Evolutionary conservation across 2,329 filamentous ascomycete genomes (phyloP), one percentile per base, ranked within the genome.

Genomic region (Pseudogymnoascus sp.): DNA sequence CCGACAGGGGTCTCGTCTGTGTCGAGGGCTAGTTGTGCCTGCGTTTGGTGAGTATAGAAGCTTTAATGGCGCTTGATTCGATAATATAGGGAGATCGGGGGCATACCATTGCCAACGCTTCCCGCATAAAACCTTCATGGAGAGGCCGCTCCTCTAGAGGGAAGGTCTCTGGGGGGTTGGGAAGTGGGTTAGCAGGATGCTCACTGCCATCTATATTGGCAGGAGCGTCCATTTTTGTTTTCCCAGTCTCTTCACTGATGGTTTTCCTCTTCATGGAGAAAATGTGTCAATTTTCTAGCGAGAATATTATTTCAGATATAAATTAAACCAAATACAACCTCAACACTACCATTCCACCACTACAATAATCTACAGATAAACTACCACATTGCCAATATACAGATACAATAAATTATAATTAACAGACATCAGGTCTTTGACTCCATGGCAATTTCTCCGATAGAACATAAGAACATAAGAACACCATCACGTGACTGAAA

Each of bases 1-100:
- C 95, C 96, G 19, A 99, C 95, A 1, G 95, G 95, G 1, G 96
- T 97, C 78, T 99, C 95, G 70, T 96, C 93, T 66, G 85, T 90
- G 69, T 80, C 79, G 59, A 99, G 84, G 21, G 96, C 95, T 68
- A 91, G 84, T 71, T 93, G 88, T 64, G 92, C 95, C 91, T 96
- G 63, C 40, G 40, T 11, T 19, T 64, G 31, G 31, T 59, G 21
- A 21, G 33, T 21, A 62, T 1, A 62, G 61, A 14, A 10, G 53
- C 19, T 33, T 56, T 19, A 63, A 3, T 62, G 7, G 61, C 61
- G 42, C 14, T 61, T 47, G 37, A 56, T 61, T 44, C 6, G 61
- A 59, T n/a, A 53, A 19, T 61, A 44, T 50, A 61, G 33, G 10
- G 29, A 44, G 7, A 38, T 35, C 60, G 61, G 61, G 19, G 62